A percentile compares a stretch with the other conserved stretches of the same genome.
These are phyloP conservation scores for Didymella sp. DNA, from an alignment of 2,329 filamentous ascomycete genomes.

Conservation along the genomic window DNA sequence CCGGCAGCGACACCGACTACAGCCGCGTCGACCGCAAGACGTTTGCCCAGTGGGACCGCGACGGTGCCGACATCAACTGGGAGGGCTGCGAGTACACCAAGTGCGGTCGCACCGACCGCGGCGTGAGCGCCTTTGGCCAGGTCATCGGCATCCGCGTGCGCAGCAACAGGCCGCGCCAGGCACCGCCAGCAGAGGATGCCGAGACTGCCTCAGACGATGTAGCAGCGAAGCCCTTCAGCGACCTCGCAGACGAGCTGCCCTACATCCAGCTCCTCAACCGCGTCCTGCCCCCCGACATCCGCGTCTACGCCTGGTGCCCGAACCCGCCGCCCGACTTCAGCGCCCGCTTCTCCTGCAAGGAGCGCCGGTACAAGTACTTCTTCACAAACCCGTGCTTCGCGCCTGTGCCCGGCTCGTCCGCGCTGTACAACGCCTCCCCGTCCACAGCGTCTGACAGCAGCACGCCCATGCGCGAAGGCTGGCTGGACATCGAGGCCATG, in stretches of 20 bases:
- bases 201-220: conserved; percentile 2
- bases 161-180: conserved; percentile 69
- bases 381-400: conserved; percentile 92
- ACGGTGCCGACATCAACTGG: conserved; percentile 69
- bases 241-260: conserved; percentile 78
- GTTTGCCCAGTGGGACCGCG: conserved; percentile 49
- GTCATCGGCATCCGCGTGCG: conserved; percentile 84
- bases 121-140: conserved; percentile 96
- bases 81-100: conserved; percentile 90
- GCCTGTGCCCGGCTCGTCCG: conserved; percentile 66
- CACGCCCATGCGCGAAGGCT: conserved; percentile 60
- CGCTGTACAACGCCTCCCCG: conserved; percentile 53
- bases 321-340: conserved; percentile 80
- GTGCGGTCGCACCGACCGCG: conserved; percentile 89
- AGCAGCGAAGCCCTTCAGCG: conserved; percentile 60
- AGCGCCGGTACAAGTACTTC: conserved; percentile 94
- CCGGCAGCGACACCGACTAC: conserved; percentile 41
- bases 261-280: conserved; percentile 87
- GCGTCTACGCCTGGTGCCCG: conserved; percentile 92
- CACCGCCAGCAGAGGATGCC: conserved; percentile 13
- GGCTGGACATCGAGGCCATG: conserved; percentile 90
- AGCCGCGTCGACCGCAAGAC: conserved; percentile 35
- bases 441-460: conserved; percentile 6
- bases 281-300: conserved; percentile 86
- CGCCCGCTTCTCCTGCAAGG: conserved; percentile 89